These are phyloP conservation scores for Neurospora tetraspora DNA, from an alignment of 495 filamentous ascomycete genomes.

Conservation along the genomic window DNA sequence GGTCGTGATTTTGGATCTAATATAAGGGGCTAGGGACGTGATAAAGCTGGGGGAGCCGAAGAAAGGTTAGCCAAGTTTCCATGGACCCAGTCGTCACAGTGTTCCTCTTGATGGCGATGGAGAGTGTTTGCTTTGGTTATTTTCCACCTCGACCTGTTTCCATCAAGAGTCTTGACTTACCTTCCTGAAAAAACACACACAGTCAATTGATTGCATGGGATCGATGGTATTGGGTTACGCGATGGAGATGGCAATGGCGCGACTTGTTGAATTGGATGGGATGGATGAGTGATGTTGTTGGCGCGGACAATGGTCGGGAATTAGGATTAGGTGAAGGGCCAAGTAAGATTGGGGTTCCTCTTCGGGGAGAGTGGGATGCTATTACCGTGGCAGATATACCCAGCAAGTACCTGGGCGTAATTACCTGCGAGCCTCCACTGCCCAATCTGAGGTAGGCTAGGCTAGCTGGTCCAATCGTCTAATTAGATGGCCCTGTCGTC, in stretches of 20 bases:
- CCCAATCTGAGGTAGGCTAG: neutral
- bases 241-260: neutral
- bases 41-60: neutral
- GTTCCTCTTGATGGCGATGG: neutral
- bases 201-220: neutral
- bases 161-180: neutral
- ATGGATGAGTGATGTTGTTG: neutral
- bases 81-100: neutral
- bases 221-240: neutral
- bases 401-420: neutral
- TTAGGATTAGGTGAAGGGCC: neutral
- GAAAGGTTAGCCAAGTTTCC: neutral
- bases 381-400: neutral
- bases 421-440: neutral
- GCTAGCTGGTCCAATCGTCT: neutral
- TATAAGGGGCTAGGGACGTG: neutral
- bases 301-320: neutral
- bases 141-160: neutral
- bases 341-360: constrained; percentile 1
- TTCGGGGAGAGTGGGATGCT: neutral
- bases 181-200: neutral
- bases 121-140: neutral
- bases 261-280: neutral
- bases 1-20: neutral
- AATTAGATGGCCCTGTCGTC: neutral